Percentiles rank a stretch among this genome's conserved stretches.
Conservation (phyloP, 495 filamentous ascomycete genomes). For the Xylaria nigripes region DNA sequence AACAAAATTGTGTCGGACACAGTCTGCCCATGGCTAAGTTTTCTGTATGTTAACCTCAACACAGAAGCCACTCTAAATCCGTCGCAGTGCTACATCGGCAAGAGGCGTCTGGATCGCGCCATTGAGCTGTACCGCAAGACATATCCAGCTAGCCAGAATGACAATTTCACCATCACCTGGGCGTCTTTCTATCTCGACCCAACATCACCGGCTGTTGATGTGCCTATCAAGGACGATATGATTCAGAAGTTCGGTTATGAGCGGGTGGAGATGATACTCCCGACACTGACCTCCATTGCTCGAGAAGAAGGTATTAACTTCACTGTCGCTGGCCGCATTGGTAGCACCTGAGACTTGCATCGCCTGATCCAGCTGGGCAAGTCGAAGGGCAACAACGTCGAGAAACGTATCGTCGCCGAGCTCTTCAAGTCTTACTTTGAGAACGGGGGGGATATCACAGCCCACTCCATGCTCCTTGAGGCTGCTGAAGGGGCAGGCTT, state of each 20-base stretch:
- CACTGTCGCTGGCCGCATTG: conserved; percentile 57
- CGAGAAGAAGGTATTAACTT: conserved; percentile 59
- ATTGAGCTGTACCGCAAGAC: conserved; percentile 51
- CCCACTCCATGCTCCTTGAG: conserved; percentile 47
- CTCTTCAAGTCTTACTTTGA: conserved; percentile 69
- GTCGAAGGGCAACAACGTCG: conserved; percentile 43
- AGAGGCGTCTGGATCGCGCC: conserved; percentile 57
- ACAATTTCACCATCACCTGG: conserved; percentile 65
- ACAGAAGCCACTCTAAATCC: conserved; percentile 4
- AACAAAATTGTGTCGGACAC: conserved; percentile 67
- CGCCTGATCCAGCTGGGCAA: conserved; percentile 61
- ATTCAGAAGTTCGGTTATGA: conserved; percentile 38
- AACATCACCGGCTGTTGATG: conserved; percentile 35
- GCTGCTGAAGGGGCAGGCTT: conserved; percentile 57
- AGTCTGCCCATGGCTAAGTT: conserved; percentile 61
- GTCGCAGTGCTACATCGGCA: conserved; percentile 64
- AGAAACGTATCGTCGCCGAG: conserved; percentile 60
- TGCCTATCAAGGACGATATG: conserved; percentile 21
- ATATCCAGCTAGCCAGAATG: conserved; percentile 44
- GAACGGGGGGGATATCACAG: conserved; percentile 67
- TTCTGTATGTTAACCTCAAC: background rate
- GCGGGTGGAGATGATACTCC: conserved; percentile 44
- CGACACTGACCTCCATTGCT: conserved; percentile 47
- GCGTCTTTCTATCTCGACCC: conserved; percentile 70
- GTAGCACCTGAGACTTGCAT: conserved; percentile 68